Base-by-base conservation (phyloP, 176 grass and related monocot genomes). In the Zea luxurians region DNA sequence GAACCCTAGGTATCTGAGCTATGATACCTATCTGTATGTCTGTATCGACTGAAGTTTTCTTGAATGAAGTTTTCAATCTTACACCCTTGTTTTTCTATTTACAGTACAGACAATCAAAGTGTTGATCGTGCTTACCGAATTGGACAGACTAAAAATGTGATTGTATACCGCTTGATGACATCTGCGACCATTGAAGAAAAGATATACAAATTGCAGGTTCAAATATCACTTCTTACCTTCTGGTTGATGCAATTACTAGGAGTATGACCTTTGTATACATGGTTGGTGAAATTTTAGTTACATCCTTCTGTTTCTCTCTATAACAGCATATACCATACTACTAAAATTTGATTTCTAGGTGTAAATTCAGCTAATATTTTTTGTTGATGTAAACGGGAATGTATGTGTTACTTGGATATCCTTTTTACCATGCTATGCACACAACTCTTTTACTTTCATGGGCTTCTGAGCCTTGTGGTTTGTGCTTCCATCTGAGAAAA, bases 171-270 rank as follows among this genome's bases (percentile, higher is more conserved):
- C 27, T 74, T 98, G 69, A 92, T 98, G 89, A 98, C 95, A 37
- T 94, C 85, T 69, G 85, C 75, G 74, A 98, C 95, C 13, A 85
- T 98, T 71, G 95, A 98, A 86, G 95, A 98, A 79, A 92, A 94
- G 66, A 98, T 98, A 71, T 98, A 98, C 83, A 94, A 98, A 79
- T 87, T 75, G 73, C 95, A 98, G 95, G 95, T 94, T 77, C 10
- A n/a, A 37, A 55, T 58, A 79, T 77, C 20, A 20, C 54, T 15
- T 74, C 70, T 61, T 72, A 35, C 40, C 60, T 79, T 38, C 9
- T 71, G 20, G n/a, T 78, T 70, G 78, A 68, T 68, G 53, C 43
- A 62, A 11, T 75, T 36, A 37, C 42, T 76, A 65, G 43, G 10
- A 64, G 43, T 50, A 55, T 3, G 11, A 41, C 8, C 17, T 63